Percentiles rank a stretch among this genome's conserved stretches.
phyloP scores from a whole-genome alignment of 345 rosid species.

The Crucihimalaya himalaica region DNA sequence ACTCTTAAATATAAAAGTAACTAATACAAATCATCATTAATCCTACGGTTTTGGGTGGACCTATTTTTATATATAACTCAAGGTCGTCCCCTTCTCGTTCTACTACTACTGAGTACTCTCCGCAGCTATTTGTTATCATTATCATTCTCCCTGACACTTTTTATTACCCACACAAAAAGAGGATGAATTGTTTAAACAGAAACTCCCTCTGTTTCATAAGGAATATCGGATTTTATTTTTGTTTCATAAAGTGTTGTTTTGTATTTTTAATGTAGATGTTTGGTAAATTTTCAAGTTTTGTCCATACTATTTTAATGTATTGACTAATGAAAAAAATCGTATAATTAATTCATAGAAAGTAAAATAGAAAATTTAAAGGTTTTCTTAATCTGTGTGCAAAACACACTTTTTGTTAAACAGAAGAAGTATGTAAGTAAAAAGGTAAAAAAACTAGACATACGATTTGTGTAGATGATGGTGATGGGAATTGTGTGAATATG shows the following conservation, averaged over 20 bases:
- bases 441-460: constrained; percentile 19
- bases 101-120: neutral
- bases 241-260: too few relatives aligned
- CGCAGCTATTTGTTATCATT: constrained; percentile 36
- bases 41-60: constrained; percentile 34
- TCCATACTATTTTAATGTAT: too few relatives aligned
- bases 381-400: too few relatives aligned
- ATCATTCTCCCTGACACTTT: constrained; percentile 20
- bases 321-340: too few relatives aligned
- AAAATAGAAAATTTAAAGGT: too few relatives aligned
- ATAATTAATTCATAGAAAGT: too few relatives aligned
- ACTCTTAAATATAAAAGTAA: neutral
- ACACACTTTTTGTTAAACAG: too few relatives aligned
- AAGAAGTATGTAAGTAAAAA: constrained; percentile 24
- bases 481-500: constrained; percentile 28
- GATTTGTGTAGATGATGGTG: constrained; percentile 30
- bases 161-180: neutral
- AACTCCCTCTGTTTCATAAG: too few relatives aligned
- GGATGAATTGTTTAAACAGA: neutral
- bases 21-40: constrained; percentile 20
- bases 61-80: constrained; percentile 22
- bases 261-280: too few relatives aligned
- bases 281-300: too few relatives aligned
- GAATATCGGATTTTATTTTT: too few relatives aligned
- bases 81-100: constrained; percentile 31